These are phyloP conservation scores for Solanum hybrid DNA, from an alignment of 305 asterid species.

Conservation along the genomic window DNA sequence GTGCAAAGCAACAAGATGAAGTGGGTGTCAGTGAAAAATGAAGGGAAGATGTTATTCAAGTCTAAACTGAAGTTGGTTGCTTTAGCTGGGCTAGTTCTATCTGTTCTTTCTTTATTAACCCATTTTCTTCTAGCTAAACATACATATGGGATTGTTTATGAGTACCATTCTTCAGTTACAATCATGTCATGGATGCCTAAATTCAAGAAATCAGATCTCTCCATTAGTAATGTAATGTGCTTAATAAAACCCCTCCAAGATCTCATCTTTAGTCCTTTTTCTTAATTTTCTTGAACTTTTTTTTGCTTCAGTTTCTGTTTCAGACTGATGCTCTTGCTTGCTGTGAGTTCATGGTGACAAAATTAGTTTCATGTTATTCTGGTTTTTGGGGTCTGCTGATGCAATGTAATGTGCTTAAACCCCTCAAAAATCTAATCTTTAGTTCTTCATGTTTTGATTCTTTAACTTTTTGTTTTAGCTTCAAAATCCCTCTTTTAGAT, in stretches of 20 bases:
- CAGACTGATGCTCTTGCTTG: background rate
- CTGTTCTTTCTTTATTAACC: constrained; percentile 68
- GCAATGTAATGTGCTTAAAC: constrained; percentile 34
- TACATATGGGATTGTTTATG: constrained; percentile 54
- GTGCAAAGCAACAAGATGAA: constrained; percentile 25
- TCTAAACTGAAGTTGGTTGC: constrained; percentile 82
- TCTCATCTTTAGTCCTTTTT: constrained; percentile 14
- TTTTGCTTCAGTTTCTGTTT: background rate
- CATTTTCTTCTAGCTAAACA: constrained; percentile 88
- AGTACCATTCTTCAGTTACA: constrained; percentile 77
- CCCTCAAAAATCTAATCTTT: constrained; percentile 36
- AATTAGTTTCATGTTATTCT: background rate
- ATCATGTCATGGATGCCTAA: constrained; percentile 93
- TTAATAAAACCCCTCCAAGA: constrained; percentile 24
- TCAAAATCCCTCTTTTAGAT: constrained; percentile 12
- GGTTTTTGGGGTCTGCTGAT: background rate
- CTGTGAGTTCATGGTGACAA: background rate
- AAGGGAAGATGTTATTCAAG: constrained; percentile 70
- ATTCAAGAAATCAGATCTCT: constrained; percentile 51
- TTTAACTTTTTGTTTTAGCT: background rate
- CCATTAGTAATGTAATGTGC: constrained; percentile 14
- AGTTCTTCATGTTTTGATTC: background rate
- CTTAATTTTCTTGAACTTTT: background rate
- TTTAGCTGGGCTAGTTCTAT: constrained; percentile 68
- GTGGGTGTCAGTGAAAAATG: constrained; percentile 45